Evolutionary conservation across 2,329 filamentous ascomycete species (phyloP).

Genomic region (Penicillium sp.): DNA sequence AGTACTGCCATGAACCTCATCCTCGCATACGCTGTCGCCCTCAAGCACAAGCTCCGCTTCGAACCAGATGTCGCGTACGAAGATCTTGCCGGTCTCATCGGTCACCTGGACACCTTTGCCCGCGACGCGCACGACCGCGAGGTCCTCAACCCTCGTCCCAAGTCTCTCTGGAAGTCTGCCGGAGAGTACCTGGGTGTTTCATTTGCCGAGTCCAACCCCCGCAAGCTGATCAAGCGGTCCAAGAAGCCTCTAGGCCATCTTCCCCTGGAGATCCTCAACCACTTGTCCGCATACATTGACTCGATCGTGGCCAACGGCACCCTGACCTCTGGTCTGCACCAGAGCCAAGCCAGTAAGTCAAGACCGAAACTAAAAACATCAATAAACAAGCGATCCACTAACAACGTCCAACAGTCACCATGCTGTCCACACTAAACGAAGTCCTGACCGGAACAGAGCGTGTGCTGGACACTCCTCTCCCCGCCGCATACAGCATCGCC

Average conservation of each 20-base stretch:
- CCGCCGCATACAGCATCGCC: conserved; percentile 81
- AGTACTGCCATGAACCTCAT: conserved; percentile 75
- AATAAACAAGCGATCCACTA: background rate
- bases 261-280: conserved; percentile 79
- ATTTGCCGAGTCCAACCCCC: conserved; percentile 78
- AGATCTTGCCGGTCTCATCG: conserved; percentile 72
- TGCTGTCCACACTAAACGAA: conserved; percentile 71
- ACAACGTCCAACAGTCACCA: conserved; percentile 54
- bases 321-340: conserved; percentile 44
- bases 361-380: background rate
- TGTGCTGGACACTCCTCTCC: conserved; percentile 80
- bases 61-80: conserved; percentile 80
- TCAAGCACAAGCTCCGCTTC: conserved; percentile 84
- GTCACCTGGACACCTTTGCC: conserved; percentile 77
- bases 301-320: conserved; percentile 57
- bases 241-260: conserved; percentile 78
- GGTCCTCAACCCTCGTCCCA: conserved; percentile 46
- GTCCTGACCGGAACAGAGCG: conserved; percentile 75
- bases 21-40: conserved; percentile 74
- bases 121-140: conserved; percentile 59
- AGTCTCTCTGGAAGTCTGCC: conserved; percentile 65
- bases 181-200: conserved; percentile 78
- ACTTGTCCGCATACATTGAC: conserved; percentile 72
- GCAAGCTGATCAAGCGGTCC: conserved; percentile 76
- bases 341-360: conserved; percentile 46